Evolutionary conservation across 1,284 basidiomycete species (phyloP), one percentile per base, ranked within the genome.

Genomic region (Ustilago esculenta): DNA sequence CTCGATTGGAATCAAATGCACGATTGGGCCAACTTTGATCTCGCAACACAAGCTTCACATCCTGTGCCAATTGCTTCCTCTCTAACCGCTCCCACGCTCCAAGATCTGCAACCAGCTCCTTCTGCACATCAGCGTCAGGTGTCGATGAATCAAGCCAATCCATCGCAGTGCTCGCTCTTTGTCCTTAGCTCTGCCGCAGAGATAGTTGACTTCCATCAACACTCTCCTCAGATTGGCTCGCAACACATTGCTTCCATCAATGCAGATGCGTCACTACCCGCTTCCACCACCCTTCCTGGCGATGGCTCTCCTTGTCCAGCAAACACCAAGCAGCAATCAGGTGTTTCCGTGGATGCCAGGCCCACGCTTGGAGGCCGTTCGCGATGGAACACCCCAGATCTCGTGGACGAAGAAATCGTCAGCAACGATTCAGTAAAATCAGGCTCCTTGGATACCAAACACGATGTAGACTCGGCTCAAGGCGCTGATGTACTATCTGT

Each of bases 311-410:
- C n/a, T n/a, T n/a, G n/a, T n/a, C n/a, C n/a, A n/a, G n/a, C n/a
- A n/a, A n/a, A n/a, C n/a, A n/a, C n/a, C n/a, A n/a, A n/a, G n/a
- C n/a, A n/a, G n/a, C n/a, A n/a, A n/a, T n/a, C n/a, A n/a, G n/a
- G n/a, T n/a, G n/a, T n/a, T n/a, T n/a, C n/a, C n/a, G n/a, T 25
- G 3, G 53, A 48, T 2, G 3, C 46, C 15, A 36, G 25, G n/a
- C 10, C 42, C 15, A n/a, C 29, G 11, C 21, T 41, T 9, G 41
- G 35, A 18, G 34, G 39, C 5, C 47, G 46, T n/a, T 57, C 55
- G 11, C 55, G 55, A 11, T 57, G 55, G 55, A 57, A 57, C 14
- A 57, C 47, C 29, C 55, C 55, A 1, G 55, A 57, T 5, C 46
- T 21, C 11, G 47, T 36, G 10, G 55, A 57, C 5, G 54, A 50